Base-by-base conservation (phyloP, 192 early-diverging fungal species). In the Coemansia sp. region DNA sequence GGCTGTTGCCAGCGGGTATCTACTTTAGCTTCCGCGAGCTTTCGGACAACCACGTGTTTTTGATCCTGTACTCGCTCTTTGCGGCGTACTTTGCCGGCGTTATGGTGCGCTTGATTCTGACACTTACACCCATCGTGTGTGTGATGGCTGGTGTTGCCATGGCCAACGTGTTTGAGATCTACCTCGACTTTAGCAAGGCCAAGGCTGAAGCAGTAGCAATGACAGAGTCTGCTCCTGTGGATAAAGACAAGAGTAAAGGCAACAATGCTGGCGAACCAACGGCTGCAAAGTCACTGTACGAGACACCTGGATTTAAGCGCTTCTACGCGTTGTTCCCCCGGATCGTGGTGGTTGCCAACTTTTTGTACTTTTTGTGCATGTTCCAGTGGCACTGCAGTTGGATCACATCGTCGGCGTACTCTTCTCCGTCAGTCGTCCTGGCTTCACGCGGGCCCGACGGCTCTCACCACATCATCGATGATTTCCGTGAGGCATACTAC, bases 401-500 rank as follows among this genome's bases (percentile, higher is more conserved):
- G 91, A 94, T 98, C 9, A 98, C 98, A 8, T 94, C 93, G 19
- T 89, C 85, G 43, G 93, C 98, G 15, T 99, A 99, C 80, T 99
- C 98, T 38, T 95, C 93, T 9, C 98, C 98, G 6, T 99, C 98
- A 9, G 92, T 99, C 46, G 95, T 99, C 3, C 85, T 99, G 22
- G 92, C 98, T 9, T 92, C 92, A 27, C 84, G 88, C 17, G 69
- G 73, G 9, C 83, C 80, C 8, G 98, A 99, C 68, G 98, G 98
- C 11, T 91, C 93, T 10, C 88, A 91, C 34, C 78, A 86, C 55
- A 98, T 99, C 59, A 99, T 99, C 77, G 97, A 99, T 56, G 98
- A 99, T 69, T 99, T 98, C 87, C 86, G 98, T 67, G 98, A 99
- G 73, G 96, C 98, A 0, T 99, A 99, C 84, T 98, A 98, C 77